A percentile compares a stretch with the other conserved stretches of the same genome.
phyloP scores from a whole-genome alignment of 2,329 filamentous ascomycete species.

The Tolypocladium capitatum region DNA sequence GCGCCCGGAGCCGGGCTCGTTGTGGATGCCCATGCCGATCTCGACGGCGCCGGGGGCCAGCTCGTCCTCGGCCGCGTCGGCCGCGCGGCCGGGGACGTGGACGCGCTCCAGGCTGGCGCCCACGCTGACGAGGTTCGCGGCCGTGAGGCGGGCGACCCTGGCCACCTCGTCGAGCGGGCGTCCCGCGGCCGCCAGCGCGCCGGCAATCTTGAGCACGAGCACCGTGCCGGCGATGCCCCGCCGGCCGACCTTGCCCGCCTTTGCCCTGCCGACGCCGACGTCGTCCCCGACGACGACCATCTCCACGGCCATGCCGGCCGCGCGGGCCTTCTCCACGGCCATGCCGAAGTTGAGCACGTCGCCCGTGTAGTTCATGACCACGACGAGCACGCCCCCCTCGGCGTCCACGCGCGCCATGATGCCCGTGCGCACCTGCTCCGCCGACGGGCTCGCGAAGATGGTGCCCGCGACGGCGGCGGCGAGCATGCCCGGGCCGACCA shows the following conservation, averaged over 20 bases:
- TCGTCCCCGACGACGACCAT: conserved; percentile 92
- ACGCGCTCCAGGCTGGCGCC: conserved; percentile 80
- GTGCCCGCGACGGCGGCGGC: conserved; percentile 74
- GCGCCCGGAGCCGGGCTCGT: conserved; percentile 47
- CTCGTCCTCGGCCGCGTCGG: conserved; percentile 37
- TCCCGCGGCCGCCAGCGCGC: conserved; percentile 66
- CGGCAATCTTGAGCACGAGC: conserved; percentile 79
- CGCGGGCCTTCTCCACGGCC: conserved; percentile 82
- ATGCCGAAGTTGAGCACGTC: conserved; percentile 88
- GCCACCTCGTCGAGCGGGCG: conserved; percentile 56
- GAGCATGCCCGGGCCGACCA: conserved; percentile 71
- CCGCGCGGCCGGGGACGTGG: conserved; percentile 71
- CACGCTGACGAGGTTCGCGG: conserved; percentile 69
- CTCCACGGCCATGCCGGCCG: conserved; percentile 62
- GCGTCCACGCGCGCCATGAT: conserved; percentile 61
- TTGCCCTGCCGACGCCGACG: conserved; percentile 69
- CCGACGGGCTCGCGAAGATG: conserved; percentile 70
- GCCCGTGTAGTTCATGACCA: conserved; percentile 91
- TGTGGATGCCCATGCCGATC: conserved; percentile 69
- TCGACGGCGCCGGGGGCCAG: conserved; percentile 40
- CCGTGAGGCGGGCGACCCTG: conserved; percentile 55
- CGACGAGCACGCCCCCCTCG: conserved; percentile 66
- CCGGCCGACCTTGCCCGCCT: conserved; percentile 82
- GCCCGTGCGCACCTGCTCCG: conserved; percentile 69
- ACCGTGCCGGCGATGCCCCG: conserved; percentile 87